Evolutionary conservation across 345 rosid species (phyloP).

Genomic region (Iberis pinnata): DNA sequence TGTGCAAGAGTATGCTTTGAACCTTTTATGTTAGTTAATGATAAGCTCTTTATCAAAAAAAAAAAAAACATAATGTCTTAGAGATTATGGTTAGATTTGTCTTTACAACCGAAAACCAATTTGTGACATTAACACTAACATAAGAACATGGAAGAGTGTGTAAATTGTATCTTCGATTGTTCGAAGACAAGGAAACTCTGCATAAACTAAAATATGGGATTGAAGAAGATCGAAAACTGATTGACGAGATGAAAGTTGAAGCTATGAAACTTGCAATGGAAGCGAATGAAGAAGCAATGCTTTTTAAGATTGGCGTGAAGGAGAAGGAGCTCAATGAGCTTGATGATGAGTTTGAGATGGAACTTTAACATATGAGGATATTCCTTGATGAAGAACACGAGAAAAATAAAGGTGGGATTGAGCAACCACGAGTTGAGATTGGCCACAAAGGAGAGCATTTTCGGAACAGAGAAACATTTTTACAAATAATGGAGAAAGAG

Average conservation of each 20-base stretch:
- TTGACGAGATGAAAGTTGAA: slow-evolving; percentile 74
- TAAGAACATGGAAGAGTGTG: too few species aligned
- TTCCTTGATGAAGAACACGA: slow-evolving; percentile 51
- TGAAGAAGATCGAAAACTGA: slow-evolving; percentile 64
- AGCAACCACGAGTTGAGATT: slow-evolving; percentile 43
- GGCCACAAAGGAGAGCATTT: slow-evolving; percentile 49
- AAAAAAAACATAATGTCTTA: too few species aligned
- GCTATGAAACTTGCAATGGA: slow-evolving; percentile 70
- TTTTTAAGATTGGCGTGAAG: slow-evolving; percentile 49
- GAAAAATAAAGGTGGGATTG: slow-evolving; percentile 41
- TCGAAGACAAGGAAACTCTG: too few species aligned
- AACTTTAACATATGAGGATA: slow-evolving; percentile 50
- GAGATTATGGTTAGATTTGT: too few species aligned
- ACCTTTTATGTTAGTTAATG: too few species aligned
- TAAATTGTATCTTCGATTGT: too few species aligned
- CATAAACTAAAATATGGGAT: too few species aligned
- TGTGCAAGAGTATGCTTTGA: too few species aligned
- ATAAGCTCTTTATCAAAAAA: too few species aligned
- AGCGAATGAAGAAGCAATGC: slow-evolving; percentile 49
- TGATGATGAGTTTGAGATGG: slow-evolving; percentile 62
- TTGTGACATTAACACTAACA: too few species aligned
- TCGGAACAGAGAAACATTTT: slow-evolving; percentile 46
- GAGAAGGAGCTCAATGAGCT: slow-evolving; percentile 48
- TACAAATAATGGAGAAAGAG: slow-evolving; percentile 46
- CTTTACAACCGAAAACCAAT: too few species aligned